Conservation (phyloP, 805 yeast genomes). For the Ogataea salicorniae region DNA sequence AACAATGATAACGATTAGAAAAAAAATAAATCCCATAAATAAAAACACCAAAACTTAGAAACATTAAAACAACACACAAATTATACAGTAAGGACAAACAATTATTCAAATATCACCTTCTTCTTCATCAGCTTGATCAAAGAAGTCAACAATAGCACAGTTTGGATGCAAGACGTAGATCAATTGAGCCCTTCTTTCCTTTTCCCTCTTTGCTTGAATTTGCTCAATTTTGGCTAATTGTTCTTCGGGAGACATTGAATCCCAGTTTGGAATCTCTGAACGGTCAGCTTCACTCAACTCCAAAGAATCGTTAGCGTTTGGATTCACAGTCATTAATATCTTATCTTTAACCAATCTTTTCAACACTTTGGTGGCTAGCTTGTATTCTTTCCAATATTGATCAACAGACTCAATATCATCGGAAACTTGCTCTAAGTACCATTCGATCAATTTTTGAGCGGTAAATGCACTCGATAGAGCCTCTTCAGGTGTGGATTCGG, state of each 20-base stretch:
- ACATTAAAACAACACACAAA: not conserved
- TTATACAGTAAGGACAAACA: not conserved
- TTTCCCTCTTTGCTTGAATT: slow-evolving; percentile 19
- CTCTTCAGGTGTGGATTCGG: slow-evolving; percentile 31
- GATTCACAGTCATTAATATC: slow-evolving; percentile 63
- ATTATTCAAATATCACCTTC: not conserved
- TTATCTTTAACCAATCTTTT: slow-evolving; percentile 80
- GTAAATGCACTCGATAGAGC: slow-evolving; percentile 49
- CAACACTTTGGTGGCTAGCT: slow-evolving; percentile 71
- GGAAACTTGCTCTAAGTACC: slow-evolving; percentile 75
- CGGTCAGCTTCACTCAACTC: slow-evolving; percentile 18
- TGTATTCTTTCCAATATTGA: slow-evolving; percentile 66
- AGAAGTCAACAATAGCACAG: slow-evolving; percentile 69
- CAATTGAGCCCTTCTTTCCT: slow-evolving; percentile 26
- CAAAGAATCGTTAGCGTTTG: slow-evolving; percentile 36
- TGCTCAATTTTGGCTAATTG: slow-evolving; percentile 11
- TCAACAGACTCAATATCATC: slow-evolving; percentile 63
- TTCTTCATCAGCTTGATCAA: slow-evolving; percentile 33
- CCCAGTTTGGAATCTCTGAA: slow-evolving; percentile 2
- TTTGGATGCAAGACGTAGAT: slow-evolving; percentile 71
- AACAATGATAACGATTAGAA: too few species aligned
- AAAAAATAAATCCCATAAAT: too few species aligned
- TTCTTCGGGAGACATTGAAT: not conserved
- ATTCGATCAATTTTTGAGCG: slow-evolving; percentile 64
- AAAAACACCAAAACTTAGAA: too few species aligned